A percentile compares a stretch with the other conserved stretches of the same genome.
These are phyloP conservation scores for Aureobasidium sp. DNA, from an alignment of 2,329 filamentous ascomycete genomes.

Conservation along the genomic window DNA sequence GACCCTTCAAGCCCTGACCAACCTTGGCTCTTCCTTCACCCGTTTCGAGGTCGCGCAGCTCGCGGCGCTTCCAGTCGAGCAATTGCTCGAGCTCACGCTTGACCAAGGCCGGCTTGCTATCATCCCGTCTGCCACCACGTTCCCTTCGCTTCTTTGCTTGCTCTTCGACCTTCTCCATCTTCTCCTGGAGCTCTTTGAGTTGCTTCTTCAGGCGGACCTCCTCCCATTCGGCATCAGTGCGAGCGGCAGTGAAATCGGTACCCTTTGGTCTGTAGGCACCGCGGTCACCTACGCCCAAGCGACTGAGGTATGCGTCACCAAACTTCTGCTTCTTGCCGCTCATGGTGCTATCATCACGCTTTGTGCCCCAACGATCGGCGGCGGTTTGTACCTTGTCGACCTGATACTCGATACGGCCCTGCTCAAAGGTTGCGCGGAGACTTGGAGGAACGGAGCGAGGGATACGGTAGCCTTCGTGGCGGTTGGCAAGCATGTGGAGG, in stretches of 20 bases:
- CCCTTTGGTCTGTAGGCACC: slow-evolving; percentile 72
- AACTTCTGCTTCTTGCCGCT: slow-evolving; percentile 95
- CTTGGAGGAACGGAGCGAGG: slow-evolving; percentile 85
- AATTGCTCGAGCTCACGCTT: slow-evolving; percentile 92
- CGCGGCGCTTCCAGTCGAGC: slow-evolving; percentile 85
- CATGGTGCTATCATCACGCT: slow-evolving; percentile 68
- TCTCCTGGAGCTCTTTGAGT: slow-evolving; percentile 77
- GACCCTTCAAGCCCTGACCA: slow-evolving; percentile 65
- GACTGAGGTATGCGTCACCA: slow-evolving; percentile 89
- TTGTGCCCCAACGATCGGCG: slow-evolving; percentile 68
- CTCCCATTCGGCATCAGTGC: slow-evolving; percentile 90
- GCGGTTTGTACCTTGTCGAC: slow-evolving; percentile 60
- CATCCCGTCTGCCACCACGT: slow-evolving; percentile 48
- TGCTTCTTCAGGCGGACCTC: slow-evolving; percentile 93
- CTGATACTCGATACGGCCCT: slow-evolving; percentile 94
- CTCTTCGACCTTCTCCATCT: slow-evolving; percentile 75
- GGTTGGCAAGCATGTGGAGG: slow-evolving; percentile 90
- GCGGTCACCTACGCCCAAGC: slow-evolving; percentile 68
- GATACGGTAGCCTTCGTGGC: slow-evolving; percentile 91
- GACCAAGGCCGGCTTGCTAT: slow-evolving; percentile 79
- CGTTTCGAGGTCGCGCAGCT: slow-evolving; percentile 65
- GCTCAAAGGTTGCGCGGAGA: slow-evolving; percentile 85
- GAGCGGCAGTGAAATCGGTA: slow-evolving; percentile 80
- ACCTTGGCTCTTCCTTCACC: slow-evolving; percentile 60
- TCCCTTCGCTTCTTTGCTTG: slow-evolving; percentile 44